Evolutionary conservation across 2,329 filamentous ascomycete genomes (phyloP).

Genomic region (Aspergillus vadensis): DNA sequence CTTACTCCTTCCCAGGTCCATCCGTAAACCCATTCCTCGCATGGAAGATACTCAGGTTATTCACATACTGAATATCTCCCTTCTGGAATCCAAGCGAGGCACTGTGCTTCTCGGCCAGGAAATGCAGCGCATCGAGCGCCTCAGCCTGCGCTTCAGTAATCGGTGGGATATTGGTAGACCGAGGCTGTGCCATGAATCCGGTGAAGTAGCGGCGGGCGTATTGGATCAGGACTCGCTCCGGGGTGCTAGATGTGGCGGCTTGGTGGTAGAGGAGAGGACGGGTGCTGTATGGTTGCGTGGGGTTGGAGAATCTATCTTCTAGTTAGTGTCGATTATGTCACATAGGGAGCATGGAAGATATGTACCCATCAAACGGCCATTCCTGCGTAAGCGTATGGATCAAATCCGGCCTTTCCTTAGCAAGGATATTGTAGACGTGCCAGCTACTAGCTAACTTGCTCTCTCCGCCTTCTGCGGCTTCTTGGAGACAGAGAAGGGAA

Average conservation of each 20-base stretch:
- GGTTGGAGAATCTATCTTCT: conserved; percentile 53
- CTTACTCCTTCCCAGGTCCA: conserved; percentile 40
- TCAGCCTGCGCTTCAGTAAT: conserved; percentile 57
- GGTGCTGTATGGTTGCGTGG: conserved; percentile 44
- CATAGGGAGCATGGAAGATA: conserved; percentile 2
- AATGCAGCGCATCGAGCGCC: conserved; percentile 55
- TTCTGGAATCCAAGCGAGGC: conserved; percentile 49
- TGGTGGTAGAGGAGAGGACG: conserved; percentile 55
- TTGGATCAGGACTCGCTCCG: conserved; percentile 61
- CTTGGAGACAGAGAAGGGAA: conserved; percentile 50
- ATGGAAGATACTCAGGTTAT: conserved; percentile 57
- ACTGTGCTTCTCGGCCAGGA: conserved; percentile 48
- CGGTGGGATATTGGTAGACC: conserved; percentile 47
- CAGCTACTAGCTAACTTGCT: conserved; percentile 57
- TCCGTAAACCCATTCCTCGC: conserved; percentile 52
- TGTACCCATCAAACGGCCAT: conserved; percentile 53
- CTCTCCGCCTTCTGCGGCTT: conserved; percentile 53
- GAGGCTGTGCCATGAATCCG: conserved; percentile 48
- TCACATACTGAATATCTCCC: conserved; percentile 56
- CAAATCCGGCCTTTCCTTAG: conserved; percentile 54
- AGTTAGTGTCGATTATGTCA: background rate
- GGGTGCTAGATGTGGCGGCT: conserved; percentile 46
- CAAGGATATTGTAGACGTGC: conserved; percentile 59
- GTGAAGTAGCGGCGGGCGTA: conserved; percentile 63
- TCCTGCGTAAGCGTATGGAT: conserved; percentile 53